Conservation (phyloP, 2,329 filamentous ascomycete genomes). For the Microcera coccophila region DNA sequence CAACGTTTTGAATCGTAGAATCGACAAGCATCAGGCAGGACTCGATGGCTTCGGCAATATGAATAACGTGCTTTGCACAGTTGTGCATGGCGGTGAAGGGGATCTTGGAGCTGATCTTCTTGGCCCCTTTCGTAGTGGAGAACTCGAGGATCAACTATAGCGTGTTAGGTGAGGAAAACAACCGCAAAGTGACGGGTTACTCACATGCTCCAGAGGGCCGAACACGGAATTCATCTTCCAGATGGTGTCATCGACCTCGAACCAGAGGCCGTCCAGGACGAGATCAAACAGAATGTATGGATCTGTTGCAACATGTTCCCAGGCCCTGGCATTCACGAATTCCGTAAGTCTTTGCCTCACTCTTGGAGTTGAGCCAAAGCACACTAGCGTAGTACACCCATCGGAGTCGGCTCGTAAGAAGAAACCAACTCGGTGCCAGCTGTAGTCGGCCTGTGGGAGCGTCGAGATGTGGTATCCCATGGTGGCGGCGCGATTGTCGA, state of each 20-base stretch:
- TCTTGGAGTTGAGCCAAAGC: constrained; percentile 23
- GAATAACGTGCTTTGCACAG: constrained; percentile 30
- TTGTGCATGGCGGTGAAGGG: constrained; percentile 29
- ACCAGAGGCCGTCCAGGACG: constrained; percentile 26
- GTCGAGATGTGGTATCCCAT: constrained; percentile 23
- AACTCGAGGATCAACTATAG: constrained; percentile 24
- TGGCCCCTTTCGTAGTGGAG: constrained; percentile 20
- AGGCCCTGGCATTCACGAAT: constrained; percentile 22
- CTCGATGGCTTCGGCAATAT: constrained; percentile 28
- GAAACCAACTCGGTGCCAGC: constrained; percentile 27
- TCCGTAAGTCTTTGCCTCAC: constrained; percentile 21
- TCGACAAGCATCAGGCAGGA: constrained; percentile 26
- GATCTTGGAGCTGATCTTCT: constrained; percentile 25
- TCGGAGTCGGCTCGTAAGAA: constrained; percentile 21
- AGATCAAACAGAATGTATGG: constrained; percentile 31
- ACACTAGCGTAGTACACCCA: constrained; percentile 19
- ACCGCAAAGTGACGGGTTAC: constrained; percentile 1
- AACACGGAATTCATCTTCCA: constrained; percentile 31
- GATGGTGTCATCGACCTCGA: constrained; percentile 26
- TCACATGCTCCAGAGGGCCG: constrained; percentile 27
- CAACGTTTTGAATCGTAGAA: constrained; percentile 13
- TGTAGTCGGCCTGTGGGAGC: constrained; percentile 28
- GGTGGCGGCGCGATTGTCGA: constrained; percentile 23
- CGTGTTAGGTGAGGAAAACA: no score
- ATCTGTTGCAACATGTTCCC: constrained; percentile 21